Base-by-base conservation (phyloP, 2,329 filamentous ascomycete species). In the Lasiodiplodia sp. region DNA sequence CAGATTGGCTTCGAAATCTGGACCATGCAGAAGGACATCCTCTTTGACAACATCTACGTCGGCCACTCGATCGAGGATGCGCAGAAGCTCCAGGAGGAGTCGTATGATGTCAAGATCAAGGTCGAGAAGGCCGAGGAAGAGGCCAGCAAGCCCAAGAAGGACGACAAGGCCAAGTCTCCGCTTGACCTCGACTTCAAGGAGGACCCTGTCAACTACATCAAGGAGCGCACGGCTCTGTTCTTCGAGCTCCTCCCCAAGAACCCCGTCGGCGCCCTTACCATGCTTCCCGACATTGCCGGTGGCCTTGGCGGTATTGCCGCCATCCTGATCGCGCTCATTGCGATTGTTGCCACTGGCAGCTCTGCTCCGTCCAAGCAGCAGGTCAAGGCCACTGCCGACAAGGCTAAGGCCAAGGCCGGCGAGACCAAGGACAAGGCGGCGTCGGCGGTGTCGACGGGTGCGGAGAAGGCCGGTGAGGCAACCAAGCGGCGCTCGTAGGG, bases 11-110 rank as follows among this genome's bases (percentile, higher is more conserved):
- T 98, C 78, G 96, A 99, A 84, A 95, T 99, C 85, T 99, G 96
- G 96, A 98, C 96, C 77, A 99, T 99, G 96, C 95, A 97, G 85
- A 97, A 90, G 81, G 92, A 97, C 79, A 98, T 99, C 76, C 91
- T 97, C 77, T 98, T 99, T 77, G 93, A 98, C 89, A 99, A 99
- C 90, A 96, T 99, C 87, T 99, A 98, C 89, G 94, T 99, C 80
- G 96, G 96, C 72, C 96, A 99, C 89, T 98, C 95, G 23, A 81
- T 96, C 74, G 93, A 93, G 78, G 96, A 99, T 74, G 96, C 96
- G 71, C 89, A 92, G 82, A 92, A 94, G 85, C 86, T 99, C 78
- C 92, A 93, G 76, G 87, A 91, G 72, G 93, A 97, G 87, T 93
- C 93, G 67, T 99, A 94, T 82, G 91, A 93, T 78, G 83, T 93